These are phyloP conservation scores for Monosporozyma yasuniensis DNA, from an alignment of 805 yeast genomes.

Conservation along the genomic window DNA sequence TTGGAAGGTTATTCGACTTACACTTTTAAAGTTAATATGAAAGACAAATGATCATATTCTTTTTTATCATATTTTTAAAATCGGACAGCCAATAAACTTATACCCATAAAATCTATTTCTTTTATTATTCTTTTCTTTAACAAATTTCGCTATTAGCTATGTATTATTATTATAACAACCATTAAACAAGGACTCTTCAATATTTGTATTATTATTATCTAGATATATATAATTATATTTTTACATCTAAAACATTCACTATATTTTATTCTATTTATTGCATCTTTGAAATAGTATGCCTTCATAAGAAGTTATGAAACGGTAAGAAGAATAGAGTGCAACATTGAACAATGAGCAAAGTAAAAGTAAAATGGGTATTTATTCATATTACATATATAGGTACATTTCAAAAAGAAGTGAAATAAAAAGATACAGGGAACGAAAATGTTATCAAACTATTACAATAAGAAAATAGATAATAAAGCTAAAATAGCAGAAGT, in stretches of 20 bases:
- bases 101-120: not conserved
- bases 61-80: not conserved
- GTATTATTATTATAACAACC: not conserved
- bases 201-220: not conserved
- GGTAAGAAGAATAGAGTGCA: too few relatives aligned
- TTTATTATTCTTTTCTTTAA: not conserved
- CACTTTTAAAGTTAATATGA: constrained; percentile 18
- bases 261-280: not conserved
- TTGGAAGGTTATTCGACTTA: constrained; percentile 14
- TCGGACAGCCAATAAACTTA: not conserved
- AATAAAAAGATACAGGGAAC: not conserved
- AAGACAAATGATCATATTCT: constrained; percentile 2
- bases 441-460: not conserved
- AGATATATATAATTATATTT: not conserved
- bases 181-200: not conserved
- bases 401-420: not conserved
- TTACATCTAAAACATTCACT: not conserved
- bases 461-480: not conserved
- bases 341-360: too few relatives aligned
- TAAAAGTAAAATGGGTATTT: not conserved
- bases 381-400: not conserved
- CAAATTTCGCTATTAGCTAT: not conserved
- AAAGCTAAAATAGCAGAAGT: not conserved
- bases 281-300: too few relatives aligned
- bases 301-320: too few relatives aligned